Evolutionary conservation across 257 asterid genomes (phyloP).

Genomic region (Catharanthus roseus): DNA sequence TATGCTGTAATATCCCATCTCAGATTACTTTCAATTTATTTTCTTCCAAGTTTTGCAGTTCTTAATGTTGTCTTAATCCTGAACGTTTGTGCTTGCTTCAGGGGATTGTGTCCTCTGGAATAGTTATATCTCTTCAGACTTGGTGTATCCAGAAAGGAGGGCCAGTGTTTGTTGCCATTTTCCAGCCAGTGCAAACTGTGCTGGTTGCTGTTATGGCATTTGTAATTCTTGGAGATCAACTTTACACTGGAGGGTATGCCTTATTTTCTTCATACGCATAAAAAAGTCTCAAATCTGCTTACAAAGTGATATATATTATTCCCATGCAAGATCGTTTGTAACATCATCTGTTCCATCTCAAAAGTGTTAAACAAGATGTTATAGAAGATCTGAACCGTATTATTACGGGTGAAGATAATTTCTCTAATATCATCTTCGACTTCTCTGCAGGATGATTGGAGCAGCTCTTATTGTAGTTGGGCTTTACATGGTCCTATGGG

Average conservation of each 20-base stretch:
- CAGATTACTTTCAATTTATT: constrained; percentile 1
- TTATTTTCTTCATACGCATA: too few species aligned
- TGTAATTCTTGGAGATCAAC: constrained; percentile 60
- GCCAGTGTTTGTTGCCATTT: constrained; percentile 80
- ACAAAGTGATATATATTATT: too few species aligned
- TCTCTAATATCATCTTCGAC: constrained; percentile 9
- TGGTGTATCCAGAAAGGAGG: constrained; percentile 95
- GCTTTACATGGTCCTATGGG: constrained; percentile 76
- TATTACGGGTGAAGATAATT: too few species aligned
- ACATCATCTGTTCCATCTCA: too few species aligned
- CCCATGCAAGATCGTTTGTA: too few species aligned
- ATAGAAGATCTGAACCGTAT: too few species aligned
- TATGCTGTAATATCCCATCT: constrained; percentile 54
- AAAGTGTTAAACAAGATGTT: too few species aligned
- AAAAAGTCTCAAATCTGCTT: too few species aligned
- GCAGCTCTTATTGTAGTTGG: constrained; percentile 65
- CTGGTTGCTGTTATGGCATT: constrained; percentile 78
- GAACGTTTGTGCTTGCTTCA: constrained; percentile 21
- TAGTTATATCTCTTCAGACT: constrained; percentile 71
- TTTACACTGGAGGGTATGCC: constrained; percentile 81
- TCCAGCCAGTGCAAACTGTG: constrained; percentile 89
- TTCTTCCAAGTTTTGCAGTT: not conserved
- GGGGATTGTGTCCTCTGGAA: constrained; percentile 85
- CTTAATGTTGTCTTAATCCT: not conserved
- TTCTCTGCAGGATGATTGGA: constrained; percentile 58